Evolutionary conservation across 768 basidiomycete species (phyloP).

Genomic region (Psilocybe subaeruginosa): DNA sequence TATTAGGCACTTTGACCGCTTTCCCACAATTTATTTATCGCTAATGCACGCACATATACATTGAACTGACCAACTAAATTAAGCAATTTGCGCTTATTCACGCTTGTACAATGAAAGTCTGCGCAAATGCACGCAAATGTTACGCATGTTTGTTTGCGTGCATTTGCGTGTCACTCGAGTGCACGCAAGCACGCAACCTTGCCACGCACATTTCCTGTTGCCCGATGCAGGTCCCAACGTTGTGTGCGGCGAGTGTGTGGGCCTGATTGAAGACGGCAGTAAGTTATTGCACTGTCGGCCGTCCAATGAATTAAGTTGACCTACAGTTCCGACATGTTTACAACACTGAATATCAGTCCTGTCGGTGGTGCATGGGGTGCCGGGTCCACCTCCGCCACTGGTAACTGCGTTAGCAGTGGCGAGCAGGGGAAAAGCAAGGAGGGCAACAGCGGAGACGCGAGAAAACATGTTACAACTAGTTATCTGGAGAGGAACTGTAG

Average conservation of each 20-base stretch:
- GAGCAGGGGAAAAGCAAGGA: constrained; percentile 25
- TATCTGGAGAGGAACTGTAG: neutral
- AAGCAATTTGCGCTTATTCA: no score
- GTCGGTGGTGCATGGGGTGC: constrained; percentile 22
- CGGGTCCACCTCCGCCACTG: constrained; percentile 8
- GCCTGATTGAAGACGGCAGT: neutral
- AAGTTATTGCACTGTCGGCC: neutral
- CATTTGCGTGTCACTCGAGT: no score
- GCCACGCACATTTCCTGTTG: no score
- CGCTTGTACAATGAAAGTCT: no score
- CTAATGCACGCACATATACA: no score
- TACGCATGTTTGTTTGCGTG: no score
- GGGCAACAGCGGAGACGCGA: constrained; percentile 20
- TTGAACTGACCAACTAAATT: no score
- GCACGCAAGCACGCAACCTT: no score
- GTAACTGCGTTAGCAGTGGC: constrained; percentile 20
- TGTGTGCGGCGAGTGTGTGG: neutral
- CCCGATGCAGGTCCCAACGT: constrained; percentile 6
- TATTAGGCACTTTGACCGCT: no score
- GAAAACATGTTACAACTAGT: constrained; percentile 20
- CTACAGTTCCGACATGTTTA: constrained; percentile 19
- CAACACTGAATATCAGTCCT: constrained; percentile 20
- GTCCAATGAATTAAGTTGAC: neutral
- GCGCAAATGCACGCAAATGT: no score
- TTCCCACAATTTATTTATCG: no score